A percentile compares a stretch with the other conserved stretches of the same genome.
These are phyloP conservation scores for Penicillium decumbens DNA, from an alignment of 2,329 filamentous ascomycete genomes.

Conservation along the genomic window DNA sequence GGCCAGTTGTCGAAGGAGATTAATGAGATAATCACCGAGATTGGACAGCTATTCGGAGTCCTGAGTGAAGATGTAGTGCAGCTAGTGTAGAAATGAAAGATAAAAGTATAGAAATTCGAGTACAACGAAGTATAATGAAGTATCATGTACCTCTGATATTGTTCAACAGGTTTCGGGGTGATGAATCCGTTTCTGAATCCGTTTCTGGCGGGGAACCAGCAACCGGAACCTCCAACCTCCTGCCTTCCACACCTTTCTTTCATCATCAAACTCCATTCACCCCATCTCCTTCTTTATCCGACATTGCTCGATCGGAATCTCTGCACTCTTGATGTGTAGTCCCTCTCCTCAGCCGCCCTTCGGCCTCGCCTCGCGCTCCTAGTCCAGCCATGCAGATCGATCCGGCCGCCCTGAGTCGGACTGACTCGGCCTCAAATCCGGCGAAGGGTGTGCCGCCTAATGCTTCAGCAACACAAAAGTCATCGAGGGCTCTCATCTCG, in stretches of 20 bases:
- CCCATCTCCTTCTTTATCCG: slow-evolving; percentile 1
- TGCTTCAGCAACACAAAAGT: slow-evolving; percentile 40
- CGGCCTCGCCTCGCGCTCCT: slow-evolving; percentile 39
- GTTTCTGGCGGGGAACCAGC: slow-evolving; percentile 27
- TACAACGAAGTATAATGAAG: background rate
- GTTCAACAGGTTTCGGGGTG: slow-evolving; percentile 10
- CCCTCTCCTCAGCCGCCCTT: slow-evolving; percentile 32
- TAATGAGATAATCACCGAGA: slow-evolving; percentile 49
- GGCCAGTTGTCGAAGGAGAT: slow-evolving; percentile 57
- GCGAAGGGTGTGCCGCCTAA: slow-evolving; percentile 31
- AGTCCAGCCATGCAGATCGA: slow-evolving; percentile 44
- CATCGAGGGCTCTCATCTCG: slow-evolving; percentile 49
- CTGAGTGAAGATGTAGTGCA: slow-evolving; percentile 59
- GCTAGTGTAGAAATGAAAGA: slow-evolving; percentile 41
- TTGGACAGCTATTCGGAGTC: slow-evolving; percentile 58
- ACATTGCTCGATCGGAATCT: slow-evolving; percentile 8
- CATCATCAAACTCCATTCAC: slow-evolving; percentile 24
- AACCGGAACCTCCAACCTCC: slow-evolving; percentile 25
- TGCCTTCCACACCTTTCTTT: slow-evolving; percentile 25
- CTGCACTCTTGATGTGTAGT: slow-evolving; percentile 33
- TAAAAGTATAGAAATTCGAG: background rate
- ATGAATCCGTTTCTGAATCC: slow-evolving; percentile 22
- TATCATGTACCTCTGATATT: background rate
- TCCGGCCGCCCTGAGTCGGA: slow-evolving; percentile 43
- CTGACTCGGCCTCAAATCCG: slow-evolving; percentile 36